Evolutionary conservation across 2,329 filamentous ascomycete genomes (phyloP).

Genomic region (Penicillium sp.): DNA sequence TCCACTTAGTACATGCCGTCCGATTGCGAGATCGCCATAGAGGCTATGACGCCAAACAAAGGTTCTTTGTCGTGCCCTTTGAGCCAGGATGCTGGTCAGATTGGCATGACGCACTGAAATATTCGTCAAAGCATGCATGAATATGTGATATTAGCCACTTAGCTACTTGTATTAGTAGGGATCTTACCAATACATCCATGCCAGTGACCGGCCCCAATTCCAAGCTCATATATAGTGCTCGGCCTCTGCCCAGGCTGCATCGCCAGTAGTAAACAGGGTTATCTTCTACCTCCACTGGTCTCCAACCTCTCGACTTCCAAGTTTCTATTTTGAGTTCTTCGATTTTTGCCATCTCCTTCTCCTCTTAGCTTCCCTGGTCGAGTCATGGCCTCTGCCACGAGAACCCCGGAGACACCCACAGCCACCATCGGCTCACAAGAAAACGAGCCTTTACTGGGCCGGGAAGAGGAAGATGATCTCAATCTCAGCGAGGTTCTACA

Average conservation of each 20-base stretch:
- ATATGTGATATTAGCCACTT: no score
- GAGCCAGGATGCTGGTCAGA: not conserved
- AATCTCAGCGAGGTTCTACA: conserved; percentile 81
- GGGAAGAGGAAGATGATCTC: conserved; percentile 73
- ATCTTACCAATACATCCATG: no score
- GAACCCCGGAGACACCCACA: conserved; percentile 61
- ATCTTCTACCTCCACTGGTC: not conserved
- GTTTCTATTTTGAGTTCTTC: no score
- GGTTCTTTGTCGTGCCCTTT: not conserved
- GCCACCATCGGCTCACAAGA: conserved; percentile 52
- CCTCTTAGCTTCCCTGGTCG: not conserved
- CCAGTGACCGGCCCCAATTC: no score
- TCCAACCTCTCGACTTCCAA: not conserved
- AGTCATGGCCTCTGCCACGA: conserved; percentile 70
- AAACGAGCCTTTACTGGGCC: conserved; percentile 72
- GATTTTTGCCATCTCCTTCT: no score
- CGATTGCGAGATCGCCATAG: not conserved
- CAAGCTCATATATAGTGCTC: no score
- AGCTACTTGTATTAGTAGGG: no score
- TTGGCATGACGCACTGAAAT: not conserved
- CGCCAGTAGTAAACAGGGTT: no score
- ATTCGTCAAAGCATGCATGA: not conserved
- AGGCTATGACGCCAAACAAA: conserved; percentile 16
- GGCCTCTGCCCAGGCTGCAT: no score
- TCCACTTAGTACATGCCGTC: not conserved